Percentiles rank a stretch among this genome's conserved stretches.
Evolutionary conservation across 331 rosid genomes (phyloP).

Genomic region (Prunus yedoensis): DNA sequence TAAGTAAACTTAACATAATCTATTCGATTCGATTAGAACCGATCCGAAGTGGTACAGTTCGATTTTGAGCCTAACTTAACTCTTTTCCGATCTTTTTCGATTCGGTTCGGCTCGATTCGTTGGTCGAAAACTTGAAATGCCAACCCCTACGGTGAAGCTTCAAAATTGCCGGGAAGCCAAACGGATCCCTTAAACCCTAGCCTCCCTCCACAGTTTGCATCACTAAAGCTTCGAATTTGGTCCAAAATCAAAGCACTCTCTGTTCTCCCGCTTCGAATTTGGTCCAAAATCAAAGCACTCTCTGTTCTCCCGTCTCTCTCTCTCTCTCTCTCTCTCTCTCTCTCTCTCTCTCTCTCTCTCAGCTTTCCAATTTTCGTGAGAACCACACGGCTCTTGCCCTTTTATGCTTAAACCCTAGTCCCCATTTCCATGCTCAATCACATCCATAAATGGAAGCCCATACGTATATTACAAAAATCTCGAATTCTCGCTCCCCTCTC

Average conservation of each 20-base stretch:
- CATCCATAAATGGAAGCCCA: conserved; percentile 28
- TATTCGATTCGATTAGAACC: no score
- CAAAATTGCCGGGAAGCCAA: conserved; percentile 41
- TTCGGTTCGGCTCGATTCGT: not conserved
- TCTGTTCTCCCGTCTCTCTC: not conserved
- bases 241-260: not conserved
- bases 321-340: no score
- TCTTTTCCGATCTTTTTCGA: no score
- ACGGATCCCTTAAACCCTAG: conserved; percentile 39
- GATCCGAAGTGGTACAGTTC: no score
- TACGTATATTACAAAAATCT: conserved; percentile 14
- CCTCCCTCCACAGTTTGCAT: not conserved
- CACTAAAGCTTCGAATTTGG: not conserved
- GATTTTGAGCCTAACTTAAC: no score
- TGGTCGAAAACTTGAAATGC: no score
- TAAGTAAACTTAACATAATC: no score
- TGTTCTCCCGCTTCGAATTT: not conserved
- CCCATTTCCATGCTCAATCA: conserved; percentile 44
- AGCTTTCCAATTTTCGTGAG: not conserved
- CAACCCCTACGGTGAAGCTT: not conserved
- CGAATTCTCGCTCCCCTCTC: conserved; percentile 22
- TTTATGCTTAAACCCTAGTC: conserved; percentile 2
- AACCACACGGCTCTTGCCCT: not conserved
- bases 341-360: not conserved
- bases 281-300: not conserved